Conservation (phyloP, 139 green algal species). For the Desmodesmus armatus region DNA sequence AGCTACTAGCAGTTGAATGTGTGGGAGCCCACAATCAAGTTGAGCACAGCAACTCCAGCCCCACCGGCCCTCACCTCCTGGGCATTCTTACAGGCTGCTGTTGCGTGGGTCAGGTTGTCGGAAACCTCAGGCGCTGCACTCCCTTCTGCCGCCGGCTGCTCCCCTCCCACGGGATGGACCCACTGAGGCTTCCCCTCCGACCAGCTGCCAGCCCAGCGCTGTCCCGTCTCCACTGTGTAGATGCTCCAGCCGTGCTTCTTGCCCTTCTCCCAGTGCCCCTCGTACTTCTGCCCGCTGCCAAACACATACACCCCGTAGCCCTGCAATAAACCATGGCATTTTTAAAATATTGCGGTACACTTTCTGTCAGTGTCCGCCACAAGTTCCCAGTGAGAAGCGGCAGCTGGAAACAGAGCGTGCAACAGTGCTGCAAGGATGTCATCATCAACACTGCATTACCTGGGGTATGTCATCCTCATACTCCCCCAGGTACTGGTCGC, state of each 20-base stretch:
- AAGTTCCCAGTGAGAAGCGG: not conserved
- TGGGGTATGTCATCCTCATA: slow-evolving; percentile 63
- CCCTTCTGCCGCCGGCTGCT: slow-evolving; percentile 8
- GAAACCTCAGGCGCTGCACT: slow-evolving; percentile 27
- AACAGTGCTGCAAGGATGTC: not conserved
- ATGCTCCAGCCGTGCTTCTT: slow-evolving; percentile 82
- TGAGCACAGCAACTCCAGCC: not conserved
- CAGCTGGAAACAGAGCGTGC: too few relatives aligned
- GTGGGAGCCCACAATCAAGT: too few relatives aligned
- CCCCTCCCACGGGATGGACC: slow-evolving; percentile 59
- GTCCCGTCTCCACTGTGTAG: slow-evolving; percentile 70
- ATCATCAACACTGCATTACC: not conserved
- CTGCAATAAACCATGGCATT: slow-evolving; percentile 25
- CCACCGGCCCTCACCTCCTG: slow-evolving; percentile 34
- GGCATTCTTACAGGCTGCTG: slow-evolving; percentile 46
- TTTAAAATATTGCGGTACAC: not conserved
- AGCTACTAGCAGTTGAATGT: not conserved
- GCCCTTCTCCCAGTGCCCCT: slow-evolving; percentile 73
- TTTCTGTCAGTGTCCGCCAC: not conserved
- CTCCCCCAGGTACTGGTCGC: slow-evolving; percentile 64
- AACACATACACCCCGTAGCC: slow-evolving; percentile 78
- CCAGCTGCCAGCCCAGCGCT: slow-evolving; percentile 67
- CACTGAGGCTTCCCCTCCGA: slow-evolving; percentile 67
- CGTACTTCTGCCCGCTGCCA: slow-evolving; percentile 72
- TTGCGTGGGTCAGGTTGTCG: slow-evolving; percentile 48